phyloP scores from a whole-genome alignment of 805 yeast species.

The Soucietia sequanensis region DNA sequence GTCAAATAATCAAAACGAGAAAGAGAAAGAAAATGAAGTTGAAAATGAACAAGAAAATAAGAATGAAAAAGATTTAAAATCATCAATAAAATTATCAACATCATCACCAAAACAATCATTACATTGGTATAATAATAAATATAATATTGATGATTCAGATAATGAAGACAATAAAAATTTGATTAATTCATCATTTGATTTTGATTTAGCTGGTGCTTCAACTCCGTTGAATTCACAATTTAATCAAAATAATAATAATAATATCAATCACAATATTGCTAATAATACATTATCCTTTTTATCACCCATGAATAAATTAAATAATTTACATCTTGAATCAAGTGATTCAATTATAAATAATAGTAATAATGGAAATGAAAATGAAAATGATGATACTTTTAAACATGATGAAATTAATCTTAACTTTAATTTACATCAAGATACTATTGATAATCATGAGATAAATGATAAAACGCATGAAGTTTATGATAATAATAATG shows the following conservation, averaged over 20 bases:
- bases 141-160: conserved; percentile 4
- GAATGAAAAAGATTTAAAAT: neutral
- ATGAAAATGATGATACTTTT: conserved; percentile 3
- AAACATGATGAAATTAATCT: neutral
- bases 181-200: conserved; percentile 7
- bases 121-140: conserved; percentile 4
- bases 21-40: no score
- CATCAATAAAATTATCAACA: neutral
- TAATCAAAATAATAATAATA: neutral
- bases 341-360: conserved; percentile 14
- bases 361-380: conserved; percentile 6
- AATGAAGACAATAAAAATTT: conserved; percentile 2
- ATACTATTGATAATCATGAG: conserved; percentile 1
- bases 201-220: conserved; percentile 10
- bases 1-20: neutral
- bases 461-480: conserved; percentile 8
- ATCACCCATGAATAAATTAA: conserved; percentile 37
- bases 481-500: conserved; percentile 10
- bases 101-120: neutral
- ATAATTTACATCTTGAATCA: conserved; percentile 29
- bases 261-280: no score
- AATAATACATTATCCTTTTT: conserved; percentile 18
- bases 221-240: conserved; percentile 9
- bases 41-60: no score
- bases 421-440: no score